Evolutionary conservation across 164 flowering plant genomes (phyloP), one percentile per base, ranked within the genome.

Genomic region (Pachysandra terminalis): DNA sequence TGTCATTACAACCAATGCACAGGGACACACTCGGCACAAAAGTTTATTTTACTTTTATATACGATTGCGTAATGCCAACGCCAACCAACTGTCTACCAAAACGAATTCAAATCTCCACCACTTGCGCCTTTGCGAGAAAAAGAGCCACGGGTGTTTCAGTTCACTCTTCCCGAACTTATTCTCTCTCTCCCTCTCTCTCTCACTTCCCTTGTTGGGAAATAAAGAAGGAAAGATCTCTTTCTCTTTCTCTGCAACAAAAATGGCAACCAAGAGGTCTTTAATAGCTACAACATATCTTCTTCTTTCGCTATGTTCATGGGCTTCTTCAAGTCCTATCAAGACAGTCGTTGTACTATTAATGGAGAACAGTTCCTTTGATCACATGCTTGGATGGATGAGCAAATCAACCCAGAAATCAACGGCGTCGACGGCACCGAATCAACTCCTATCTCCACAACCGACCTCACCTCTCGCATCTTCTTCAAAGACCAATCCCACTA

Each of bases 361-460:
- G 51, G 51, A 45, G 51, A 45, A 45, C 15, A 5, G 51, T 45
- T 45, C 51, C 4, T 45, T 45, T 13, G 51, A 45, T 45, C 51
- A 45, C 51, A 45, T 45, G 51, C 51, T 45, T 1, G 51, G 51
- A 45, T 45, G 91, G 93, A 87, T 90, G 93, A 90, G 66, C 68
- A 63, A 5, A 54, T 81, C 71, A 90, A 90, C 82, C 86, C 89
- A 0, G 68, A 79, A 49, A 88, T 90, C 80, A 68, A 90, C 62
- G 96, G 96, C 32, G 96, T 90, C n/a, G 75, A 75, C 27, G 96
- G 96, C 41, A 53, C 93, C 23, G 85, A 90, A 51, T 81, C 73
- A 22, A 88, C 88, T 72, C 85, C 65, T 7, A 24, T 86, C 28
- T 69, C 77, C 71, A 63, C 82, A 21, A 60, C 85, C 19, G 81